These are phyloP conservation scores for Cladosporium velox DNA, from an alignment of 2,329 filamentous ascomycete genomes.

Conservation along the genomic window DNA sequence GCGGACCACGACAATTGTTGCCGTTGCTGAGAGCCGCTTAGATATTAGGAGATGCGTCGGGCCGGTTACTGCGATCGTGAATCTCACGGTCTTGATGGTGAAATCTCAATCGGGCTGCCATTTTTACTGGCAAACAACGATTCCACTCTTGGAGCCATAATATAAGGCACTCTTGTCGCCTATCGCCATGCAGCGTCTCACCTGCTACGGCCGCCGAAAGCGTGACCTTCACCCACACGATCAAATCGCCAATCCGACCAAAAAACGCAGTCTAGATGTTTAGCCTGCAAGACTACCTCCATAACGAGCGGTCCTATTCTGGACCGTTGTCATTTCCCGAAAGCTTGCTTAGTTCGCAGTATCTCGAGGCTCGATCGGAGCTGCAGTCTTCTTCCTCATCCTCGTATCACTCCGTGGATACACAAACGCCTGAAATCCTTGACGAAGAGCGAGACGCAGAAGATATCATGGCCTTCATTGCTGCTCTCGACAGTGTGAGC, in stretches of 20 bases:
- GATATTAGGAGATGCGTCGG: background rate
- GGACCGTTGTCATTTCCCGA: background rate
- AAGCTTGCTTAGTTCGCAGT: background rate
- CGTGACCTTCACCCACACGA: background rate
- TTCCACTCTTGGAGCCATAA: background rate
- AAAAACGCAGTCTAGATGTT: background rate
- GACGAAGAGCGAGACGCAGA: background rate
- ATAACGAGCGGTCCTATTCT: background rate
- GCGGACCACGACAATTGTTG: background rate
- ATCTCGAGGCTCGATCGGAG: background rate
- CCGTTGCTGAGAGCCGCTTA: too few relatives aligned
- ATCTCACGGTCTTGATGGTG: background rate
- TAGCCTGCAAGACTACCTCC: background rate
- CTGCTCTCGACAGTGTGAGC: background rate
- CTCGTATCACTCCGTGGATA: background rate
- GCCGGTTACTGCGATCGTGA: background rate
- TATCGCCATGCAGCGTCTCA: background rate
- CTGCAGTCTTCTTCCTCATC: background rate
- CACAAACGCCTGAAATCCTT: background rate
- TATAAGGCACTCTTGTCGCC: background rate
- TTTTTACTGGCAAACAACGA: background rate
- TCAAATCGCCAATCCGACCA: background rate
- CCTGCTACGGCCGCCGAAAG: background rate
- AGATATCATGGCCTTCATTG: slow-evolving; percentile 5
- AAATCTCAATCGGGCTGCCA: background rate